phyloP scores from a whole-genome alignment of 163 green algal genomes.

The Prototheca cutis region DNA sequence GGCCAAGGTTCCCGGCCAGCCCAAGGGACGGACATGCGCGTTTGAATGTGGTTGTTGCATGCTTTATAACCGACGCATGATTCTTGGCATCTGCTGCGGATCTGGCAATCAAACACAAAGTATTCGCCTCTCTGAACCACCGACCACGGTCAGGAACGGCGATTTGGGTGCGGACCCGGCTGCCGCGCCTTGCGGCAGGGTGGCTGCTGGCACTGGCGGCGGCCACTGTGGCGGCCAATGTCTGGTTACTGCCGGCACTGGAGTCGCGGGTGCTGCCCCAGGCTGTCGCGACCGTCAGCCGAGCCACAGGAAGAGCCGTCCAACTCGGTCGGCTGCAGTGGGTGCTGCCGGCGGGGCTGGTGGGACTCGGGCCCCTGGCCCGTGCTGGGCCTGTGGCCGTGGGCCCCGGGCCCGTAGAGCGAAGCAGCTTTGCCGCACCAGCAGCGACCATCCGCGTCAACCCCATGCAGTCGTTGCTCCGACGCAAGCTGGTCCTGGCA shows the following conservation, averaged over 20 bases:
- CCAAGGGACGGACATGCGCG: no score
- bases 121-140: no score
- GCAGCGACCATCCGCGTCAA: constrained; percentile 45
- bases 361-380: constrained; percentile 43
- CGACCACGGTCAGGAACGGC: no score
- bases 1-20: no score
- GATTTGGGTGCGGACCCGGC: no score
- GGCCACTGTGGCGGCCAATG: neutral
- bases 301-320: constrained; percentile 32
- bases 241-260: neutral
- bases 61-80: no score
- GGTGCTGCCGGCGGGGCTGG: constrained; percentile 41
- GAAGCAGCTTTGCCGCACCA: constrained; percentile 30
- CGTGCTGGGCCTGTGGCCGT: constrained; percentile 40
- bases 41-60: no score
- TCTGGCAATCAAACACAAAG: no score
- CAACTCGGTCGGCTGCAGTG: constrained; percentile 36
- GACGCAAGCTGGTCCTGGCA: constrained; percentile 50
- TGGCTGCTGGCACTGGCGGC: neutral
- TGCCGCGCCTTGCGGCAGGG: no score
- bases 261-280: neutral
- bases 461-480: constrained; percentile 45
- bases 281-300: neutral
- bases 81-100: no score
- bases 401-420: constrained; percentile 51